These are phyloP conservation scores for Leccinum uliginosum DNA, from an alignment of 768 basidiomycete species.

Conservation along the genomic window DNA sequence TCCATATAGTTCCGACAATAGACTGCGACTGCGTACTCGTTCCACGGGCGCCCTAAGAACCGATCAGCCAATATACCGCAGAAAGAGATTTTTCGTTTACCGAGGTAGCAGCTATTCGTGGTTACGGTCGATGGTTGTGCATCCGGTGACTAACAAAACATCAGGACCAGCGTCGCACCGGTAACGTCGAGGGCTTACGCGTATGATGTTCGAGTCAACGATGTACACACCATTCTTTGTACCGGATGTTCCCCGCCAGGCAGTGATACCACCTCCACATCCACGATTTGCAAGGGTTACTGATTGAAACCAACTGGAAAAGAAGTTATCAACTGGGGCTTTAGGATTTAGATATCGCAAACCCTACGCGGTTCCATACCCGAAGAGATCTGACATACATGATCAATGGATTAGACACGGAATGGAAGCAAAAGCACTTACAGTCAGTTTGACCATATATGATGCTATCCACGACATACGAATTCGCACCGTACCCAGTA, in stretches of 20 bases:
- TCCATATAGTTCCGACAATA: constrained; percentile 20
- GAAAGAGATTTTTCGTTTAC: constrained; percentile 16
- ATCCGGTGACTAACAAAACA: constrained; percentile 46
- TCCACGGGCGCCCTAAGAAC: constrained; percentile 49
- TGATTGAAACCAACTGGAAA: constrained; percentile 54
- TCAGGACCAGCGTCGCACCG: constrained; percentile 20
- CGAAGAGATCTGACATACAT: not conserved
- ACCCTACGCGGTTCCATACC: not conserved
- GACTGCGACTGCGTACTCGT: constrained; percentile 53
- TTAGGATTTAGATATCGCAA: no score
- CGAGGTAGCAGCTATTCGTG: constrained; percentile 45
- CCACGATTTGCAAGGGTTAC: constrained; percentile 54
- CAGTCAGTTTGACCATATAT: constrained; percentile 66
- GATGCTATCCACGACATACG: constrained; percentile 59
- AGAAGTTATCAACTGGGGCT: not conserved
- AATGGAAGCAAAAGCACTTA: constrained; percentile 24
- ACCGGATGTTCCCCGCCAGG: constrained; percentile 52
- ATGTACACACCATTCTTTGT: constrained; percentile 35
- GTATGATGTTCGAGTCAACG: not conserved
- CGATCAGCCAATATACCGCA: not conserved
- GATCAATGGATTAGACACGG: not conserved
- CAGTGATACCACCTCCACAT: constrained; percentile 58
- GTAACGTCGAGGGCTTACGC: not conserved
- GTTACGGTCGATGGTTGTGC: constrained; percentile 49
- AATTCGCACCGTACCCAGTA: constrained; percentile 54